Evolutionary conservation across 257 asterid genomes (phyloP).

Genomic region (Ocimum tenuiflorum): DNA sequence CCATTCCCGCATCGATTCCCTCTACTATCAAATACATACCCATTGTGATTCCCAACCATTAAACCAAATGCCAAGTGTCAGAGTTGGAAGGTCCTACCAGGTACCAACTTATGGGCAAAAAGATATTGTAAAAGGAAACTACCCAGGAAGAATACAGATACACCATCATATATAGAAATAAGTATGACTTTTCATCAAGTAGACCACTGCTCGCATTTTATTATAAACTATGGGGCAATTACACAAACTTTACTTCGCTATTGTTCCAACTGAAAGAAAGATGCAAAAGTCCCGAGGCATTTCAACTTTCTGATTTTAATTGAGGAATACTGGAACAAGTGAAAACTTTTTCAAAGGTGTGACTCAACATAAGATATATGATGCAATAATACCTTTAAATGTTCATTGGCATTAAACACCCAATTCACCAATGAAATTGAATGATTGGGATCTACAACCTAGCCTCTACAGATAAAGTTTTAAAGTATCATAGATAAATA

Average conservation of each 20-base stretch:
- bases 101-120: not conserved
- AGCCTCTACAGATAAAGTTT: not conserved
- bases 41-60: too few relatives aligned
- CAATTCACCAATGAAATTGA: not conserved
- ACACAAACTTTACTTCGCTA: not conserved
- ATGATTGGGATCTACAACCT: not conserved
- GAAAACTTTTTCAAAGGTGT: not conserved
- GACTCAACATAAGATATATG: not conserved
- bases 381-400: not conserved
- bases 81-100: not conserved
- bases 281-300: not conserved
- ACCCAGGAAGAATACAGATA: not conserved
- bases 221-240: not conserved
- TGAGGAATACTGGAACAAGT: not conserved
- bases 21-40: too few relatives aligned
- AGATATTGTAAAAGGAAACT: not conserved
- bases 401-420: slow-evolving; percentile 9
- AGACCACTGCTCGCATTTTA: not conserved
- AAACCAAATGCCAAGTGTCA: too few relatives aligned
- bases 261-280: not conserved
- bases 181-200: not conserved
- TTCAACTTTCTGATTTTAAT: not conserved
- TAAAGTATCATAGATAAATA: slow-evolving; percentile 21
- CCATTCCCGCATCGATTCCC: too few relatives aligned
- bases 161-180: not conserved